These are phyloP conservation scores for Paratinospora sagittata DNA, from an alignment of 164 flowering plant species.

Conservation along the genomic window DNA sequence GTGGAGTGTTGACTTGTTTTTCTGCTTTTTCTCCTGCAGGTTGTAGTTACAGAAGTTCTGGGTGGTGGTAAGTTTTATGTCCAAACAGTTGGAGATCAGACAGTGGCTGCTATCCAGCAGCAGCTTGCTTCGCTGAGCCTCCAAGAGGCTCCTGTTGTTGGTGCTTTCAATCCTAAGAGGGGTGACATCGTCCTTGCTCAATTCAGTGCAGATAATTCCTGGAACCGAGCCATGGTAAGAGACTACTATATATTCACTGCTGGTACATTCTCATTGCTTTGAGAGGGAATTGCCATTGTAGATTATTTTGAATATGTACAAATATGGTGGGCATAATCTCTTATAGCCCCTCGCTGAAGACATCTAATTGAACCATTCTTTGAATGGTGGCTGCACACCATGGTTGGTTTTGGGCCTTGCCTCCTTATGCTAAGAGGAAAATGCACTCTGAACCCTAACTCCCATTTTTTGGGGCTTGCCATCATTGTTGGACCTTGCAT, in stretches of 20 bases:
- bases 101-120: conserved; percentile 65
- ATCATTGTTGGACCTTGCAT: not conserved
- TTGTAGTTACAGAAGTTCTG: conserved; percentile 76
- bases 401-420: too few relatives aligned
- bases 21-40: conserved; percentile 37
- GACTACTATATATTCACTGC: not conserved
- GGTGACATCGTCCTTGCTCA: conserved; percentile 93
- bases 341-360: too few relatives aligned
- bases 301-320: not conserved
- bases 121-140: conserved; percentile 72
- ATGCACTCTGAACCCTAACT: not conserved
- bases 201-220: conserved; percentile 77
- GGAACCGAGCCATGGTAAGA: conserved; percentile 78
- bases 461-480: not conserved
- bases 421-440: too few relatives aligned
- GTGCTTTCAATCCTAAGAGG: conserved; percentile 87
- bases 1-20: not conserved
- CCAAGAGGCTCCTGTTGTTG: conserved; percentile 77
- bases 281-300: not conserved
- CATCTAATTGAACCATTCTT: too few relatives aligned
- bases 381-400: too few relatives aligned
- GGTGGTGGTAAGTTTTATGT: conserved; percentile 92
- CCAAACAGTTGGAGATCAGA: conserved; percentile 74
- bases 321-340: too few relatives aligned
- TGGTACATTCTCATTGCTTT: not conserved